Evolutionary conservation across 371 early-diverging fungal genomes (phyloP), one percentile per base, ranked within the genome.

Genomic region (Mortierella polycephala): DNA sequence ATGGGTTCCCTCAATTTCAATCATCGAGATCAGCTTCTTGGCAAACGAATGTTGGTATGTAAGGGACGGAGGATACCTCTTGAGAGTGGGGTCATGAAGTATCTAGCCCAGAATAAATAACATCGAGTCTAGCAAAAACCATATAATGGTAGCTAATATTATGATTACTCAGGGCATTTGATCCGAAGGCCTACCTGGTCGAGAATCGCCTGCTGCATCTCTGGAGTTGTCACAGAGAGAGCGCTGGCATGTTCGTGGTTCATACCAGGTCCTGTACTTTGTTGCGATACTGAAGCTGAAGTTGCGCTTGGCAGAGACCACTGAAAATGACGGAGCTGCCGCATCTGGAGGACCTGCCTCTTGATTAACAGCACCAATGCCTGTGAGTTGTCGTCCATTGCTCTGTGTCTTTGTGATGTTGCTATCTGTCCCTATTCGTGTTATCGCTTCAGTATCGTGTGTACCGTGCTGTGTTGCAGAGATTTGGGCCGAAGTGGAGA

Each of bases 291-390:
- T 37, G 20, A 18, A 3, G 41, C 1, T n/a, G 50, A 0, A 18
- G 18, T 46, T 12, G 53, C 0, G 13, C 39, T 39, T 1, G 68
- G 44, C 5, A 79, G 47, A 8, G 80, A 59, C 80, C 80, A 79
- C 21, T 69, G 73, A 30, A 79, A 67, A 23, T 66, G 69, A 37
- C 74, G 69, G 1, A 79, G 54, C 46, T 64, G 80, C 20, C 80
- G 73, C 80, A 79, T 79, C 44, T 72, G 74, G 46, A 79, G 57
- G 23, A 79, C 41, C 57, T 79, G 80, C 14, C 80, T 65, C 46
- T 79, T 79, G 67, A 79, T 59, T 42, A 73, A 18, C 20, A 79
- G 44, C 39, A 69, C 64, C 52, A 79, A 63, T 4, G 23, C 62
- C 40, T 65, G 73, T 4, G 46, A 18, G 18, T 56, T 47, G 10